Evolutionary conservation across 345 rosid genomes (phyloP).

Genomic region (Bruguiera gymnorhiza): DNA sequence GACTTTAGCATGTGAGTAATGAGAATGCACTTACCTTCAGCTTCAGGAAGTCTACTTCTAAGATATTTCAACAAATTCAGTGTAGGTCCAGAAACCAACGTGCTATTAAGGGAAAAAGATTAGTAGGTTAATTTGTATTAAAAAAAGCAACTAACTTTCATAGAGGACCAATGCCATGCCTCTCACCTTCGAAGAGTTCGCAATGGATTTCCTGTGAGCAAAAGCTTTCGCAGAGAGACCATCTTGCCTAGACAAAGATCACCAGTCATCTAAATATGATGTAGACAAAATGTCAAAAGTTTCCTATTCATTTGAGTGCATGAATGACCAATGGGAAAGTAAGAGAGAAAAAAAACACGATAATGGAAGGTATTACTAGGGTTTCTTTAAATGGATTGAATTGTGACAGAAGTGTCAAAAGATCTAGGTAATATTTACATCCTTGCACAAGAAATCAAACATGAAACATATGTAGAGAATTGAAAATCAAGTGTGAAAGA

Average conservation of each 20-base stretch:
- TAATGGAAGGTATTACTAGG: neutral
- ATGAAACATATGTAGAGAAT: neutral
- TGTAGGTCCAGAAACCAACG: constrained; percentile 90
- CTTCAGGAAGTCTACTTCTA: constrained; percentile 70
- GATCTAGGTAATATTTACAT: neutral
- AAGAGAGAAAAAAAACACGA: neutral
- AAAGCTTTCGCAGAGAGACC: constrained; percentile 71
- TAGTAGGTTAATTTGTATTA: constrained; percentile 15
- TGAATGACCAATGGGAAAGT: neutral
- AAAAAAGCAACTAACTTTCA: constrained; percentile 5
- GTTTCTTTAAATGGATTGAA: neutral
- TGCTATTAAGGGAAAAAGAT: constrained; percentile 37
- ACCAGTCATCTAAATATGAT: neutral
- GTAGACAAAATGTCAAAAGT: neutral
- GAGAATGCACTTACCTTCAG: constrained; percentile 53
- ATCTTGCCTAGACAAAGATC: constrained; percentile 57
- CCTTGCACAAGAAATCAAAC: neutral
- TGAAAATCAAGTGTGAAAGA: neutral
- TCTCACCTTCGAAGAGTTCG: constrained; percentile 80
- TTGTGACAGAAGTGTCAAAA: neutral
- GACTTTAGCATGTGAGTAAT: neutral
- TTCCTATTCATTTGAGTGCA: neutral
- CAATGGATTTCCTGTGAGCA: constrained; percentile 79
- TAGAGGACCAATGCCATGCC: constrained; percentile 15
- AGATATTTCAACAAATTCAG: constrained; percentile 75